Evolutionary conservation across 345 rosid species (phyloP).

Genomic region (Syzygium jambos): DNA sequence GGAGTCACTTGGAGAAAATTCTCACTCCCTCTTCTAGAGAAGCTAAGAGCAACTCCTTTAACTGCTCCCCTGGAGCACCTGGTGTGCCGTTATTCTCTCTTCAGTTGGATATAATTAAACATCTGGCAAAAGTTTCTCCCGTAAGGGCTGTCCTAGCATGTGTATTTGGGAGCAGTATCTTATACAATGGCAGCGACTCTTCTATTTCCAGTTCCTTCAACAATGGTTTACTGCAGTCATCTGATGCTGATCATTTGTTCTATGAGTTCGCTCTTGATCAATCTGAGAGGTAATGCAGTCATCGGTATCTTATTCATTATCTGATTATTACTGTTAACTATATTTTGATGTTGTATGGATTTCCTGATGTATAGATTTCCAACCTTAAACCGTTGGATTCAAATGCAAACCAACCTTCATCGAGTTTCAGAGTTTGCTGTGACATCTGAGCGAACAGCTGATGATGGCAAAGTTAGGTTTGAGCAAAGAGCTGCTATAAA

Average conservation of each 20-base stretch:
- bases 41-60: slow-evolving; percentile 66
- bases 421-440: slow-evolving; percentile 89
- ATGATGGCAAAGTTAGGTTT: slow-evolving; percentile 37
- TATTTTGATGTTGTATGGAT: slow-evolving; percentile 34
- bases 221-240: slow-evolving; percentile 47
- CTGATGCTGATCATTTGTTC: slow-evolving; percentile 70
- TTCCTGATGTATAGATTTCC: slow-evolving; percentile 72
- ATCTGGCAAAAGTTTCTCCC: slow-evolving; percentile 89
- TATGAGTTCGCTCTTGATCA: slow-evolving; percentile 98
- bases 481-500: slow-evolving; percentile 56
- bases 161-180: slow-evolving; percentile 91
- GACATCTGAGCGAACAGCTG: slow-evolving; percentile 47
- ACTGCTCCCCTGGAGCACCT: slow-evolving; percentile 61
- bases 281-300: slow-evolving; percentile 69
- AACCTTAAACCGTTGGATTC: slow-evolving; percentile 95
- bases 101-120: slow-evolving; percentile 81
- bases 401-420: slow-evolving; percentile 94
- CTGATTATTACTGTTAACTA: slow-evolving; percentile 9
- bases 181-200: slow-evolving; percentile 60
- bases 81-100: slow-evolving; percentile 86
- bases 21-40: slow-evolving; percentile 61
- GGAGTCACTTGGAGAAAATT: slow-evolving; percentile 46
- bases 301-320: background rate
- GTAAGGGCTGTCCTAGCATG: slow-evolving; percentile 93
- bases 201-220: slow-evolving; percentile 58